phyloP scores from a whole-genome alignment of 1,284 basidiomycete genomes.

The Sanguinoderma infundibulare region DNA sequence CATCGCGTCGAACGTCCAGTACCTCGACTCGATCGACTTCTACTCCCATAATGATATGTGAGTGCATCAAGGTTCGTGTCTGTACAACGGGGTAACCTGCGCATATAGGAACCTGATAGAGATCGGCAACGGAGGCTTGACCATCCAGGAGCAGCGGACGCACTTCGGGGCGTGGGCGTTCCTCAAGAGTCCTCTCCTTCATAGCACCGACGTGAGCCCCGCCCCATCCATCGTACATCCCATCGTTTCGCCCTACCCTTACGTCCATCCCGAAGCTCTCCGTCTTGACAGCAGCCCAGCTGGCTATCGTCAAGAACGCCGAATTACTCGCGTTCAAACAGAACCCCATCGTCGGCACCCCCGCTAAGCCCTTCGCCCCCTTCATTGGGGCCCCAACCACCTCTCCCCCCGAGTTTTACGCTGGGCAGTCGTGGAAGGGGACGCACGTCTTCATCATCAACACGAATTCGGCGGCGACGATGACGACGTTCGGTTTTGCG shows the following conservation, averaged over 20 bases:
- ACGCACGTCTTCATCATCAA: slow-evolving; percentile 61
- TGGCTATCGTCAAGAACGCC: slow-evolving; percentile 53
- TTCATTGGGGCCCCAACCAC: slow-evolving; percentile 42
- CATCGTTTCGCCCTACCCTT: background rate
- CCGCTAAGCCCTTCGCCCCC: slow-evolving; percentile 52
- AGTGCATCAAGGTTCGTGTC: background rate
- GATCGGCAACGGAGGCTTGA: slow-evolving; percentile 54
- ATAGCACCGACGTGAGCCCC: slow-evolving; percentile 52
- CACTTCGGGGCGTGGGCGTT: slow-evolving; percentile 63
- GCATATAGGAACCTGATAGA: slow-evolving; percentile 59
- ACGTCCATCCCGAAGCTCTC: slow-evolving; percentile 41
- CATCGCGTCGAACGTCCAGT: slow-evolving; percentile 46
- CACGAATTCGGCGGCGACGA: slow-evolving; percentile 44
- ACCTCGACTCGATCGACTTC: slow-evolving; percentile 49
- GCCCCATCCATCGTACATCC: too few relatives aligned
- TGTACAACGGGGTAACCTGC: background rate
- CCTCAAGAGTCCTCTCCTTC: slow-evolving; percentile 59
- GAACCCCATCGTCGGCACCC: slow-evolving; percentile 47
- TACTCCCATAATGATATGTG: slow-evolving; percentile 58
- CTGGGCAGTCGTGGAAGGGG: slow-evolving; percentile 51
- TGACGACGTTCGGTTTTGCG: slow-evolving; percentile 49
- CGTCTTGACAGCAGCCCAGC: slow-evolving; percentile 42
- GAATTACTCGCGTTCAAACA: slow-evolving; percentile 61
- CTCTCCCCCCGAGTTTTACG: slow-evolving; percentile 54
- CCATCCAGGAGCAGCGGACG: slow-evolving; percentile 54